phyloP scores from a whole-genome alignment of 805 yeast species.

The Blastobotrys robertii region DNA sequence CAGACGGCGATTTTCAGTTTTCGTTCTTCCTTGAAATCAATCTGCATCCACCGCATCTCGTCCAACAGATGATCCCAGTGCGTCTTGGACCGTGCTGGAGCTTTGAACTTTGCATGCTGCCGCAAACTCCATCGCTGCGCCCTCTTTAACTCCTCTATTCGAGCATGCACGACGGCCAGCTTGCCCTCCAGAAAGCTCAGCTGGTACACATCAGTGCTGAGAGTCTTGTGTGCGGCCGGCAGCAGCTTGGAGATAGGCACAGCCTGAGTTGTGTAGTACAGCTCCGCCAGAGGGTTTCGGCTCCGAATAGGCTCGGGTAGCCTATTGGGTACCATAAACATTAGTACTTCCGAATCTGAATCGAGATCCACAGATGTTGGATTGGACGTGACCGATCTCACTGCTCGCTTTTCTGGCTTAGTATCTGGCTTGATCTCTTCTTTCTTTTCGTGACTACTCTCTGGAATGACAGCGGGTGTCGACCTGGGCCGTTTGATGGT shows the following conservation, averaged over 20 bases:
- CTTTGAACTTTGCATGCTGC: slow-evolving; percentile 64
- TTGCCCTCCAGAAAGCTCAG: slow-evolving; percentile 83
- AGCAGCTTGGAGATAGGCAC: slow-evolving; percentile 72
- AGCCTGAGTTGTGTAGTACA: slow-evolving; percentile 80
- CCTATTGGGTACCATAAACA: slow-evolving; percentile 25
- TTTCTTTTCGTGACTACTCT: not conserved
- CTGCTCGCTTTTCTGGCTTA: not conserved
- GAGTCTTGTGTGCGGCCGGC: slow-evolving; percentile 76
- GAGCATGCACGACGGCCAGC: slow-evolving; percentile 75
- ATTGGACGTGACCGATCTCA: slow-evolving; percentile 2
- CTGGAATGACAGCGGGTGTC: not conserved
- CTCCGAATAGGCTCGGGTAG: slow-evolving; percentile 28
- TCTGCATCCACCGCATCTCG: slow-evolving; percentile 79
- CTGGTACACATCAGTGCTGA: slow-evolving; percentile 78
- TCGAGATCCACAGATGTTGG: slow-evolving; percentile 4
- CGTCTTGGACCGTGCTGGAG: slow-evolving; percentile 46
- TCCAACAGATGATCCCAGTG: slow-evolving; percentile 68
- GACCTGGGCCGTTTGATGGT: not conserved
- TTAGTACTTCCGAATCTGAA: slow-evolving; percentile 16
- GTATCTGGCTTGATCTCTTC: not conserved
- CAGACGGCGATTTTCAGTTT: slow-evolving; percentile 66
- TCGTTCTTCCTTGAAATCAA: slow-evolving; percentile 61
- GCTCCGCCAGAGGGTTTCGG: slow-evolving; percentile 56
- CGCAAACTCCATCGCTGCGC: slow-evolving; percentile 85
- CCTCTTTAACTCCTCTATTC: slow-evolving; percentile 86